Base-by-base conservation (phyloP, 2,329 filamentous ascomycete genomes). In the Penicillium concentricum region DNA sequence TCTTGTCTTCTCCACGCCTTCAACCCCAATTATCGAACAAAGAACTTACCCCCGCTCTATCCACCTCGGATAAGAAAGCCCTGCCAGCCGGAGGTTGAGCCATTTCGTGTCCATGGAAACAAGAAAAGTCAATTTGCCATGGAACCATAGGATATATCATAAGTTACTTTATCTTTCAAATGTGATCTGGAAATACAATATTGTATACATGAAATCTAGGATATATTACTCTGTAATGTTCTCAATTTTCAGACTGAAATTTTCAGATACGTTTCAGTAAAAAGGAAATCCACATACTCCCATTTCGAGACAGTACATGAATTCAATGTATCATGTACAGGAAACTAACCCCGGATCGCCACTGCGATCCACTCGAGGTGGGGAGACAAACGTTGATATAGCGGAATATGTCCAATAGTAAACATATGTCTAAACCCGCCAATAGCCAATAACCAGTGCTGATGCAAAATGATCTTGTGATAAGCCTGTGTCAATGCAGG, bases 321-420 rank as follows among this genome's bases (percentile, higher is more conserved):
- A 43, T 43, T 6, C 38, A 15, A 43, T 43, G 38, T 51, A 43
- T 43, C 28, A 16, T 32, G 18, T 51, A 51, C 48, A 35, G 38
- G 38, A 56, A 50, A 52, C 53, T 55, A 52, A 63, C 63, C 64
- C 64, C 64, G 64, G 64, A 66, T 66, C 62, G 59, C 49, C 62
- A 43, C 52, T 53, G 50, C 34, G 62, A 58, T 62, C 64, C 62
- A 65, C 62, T 55, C 37, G 20, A 51, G 57, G 58, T 56, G 59
- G 58, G 39, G 51, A 34, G 44, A 41, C 47, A 44, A 51, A 22
- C 32, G 34, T 44, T 41, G 24, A 46, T 37, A 37, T 26, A 16
- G 12, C 28, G 30, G 30, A 24, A 47, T 3, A 48, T 48, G 43
- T 34, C 51, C 51, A 54, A 48, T 54, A 15, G 42, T 47, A 48